Base-by-base conservation (phyloP, 2,329 filamentous ascomycete genomes). In the Amauroascus niger region DNA sequence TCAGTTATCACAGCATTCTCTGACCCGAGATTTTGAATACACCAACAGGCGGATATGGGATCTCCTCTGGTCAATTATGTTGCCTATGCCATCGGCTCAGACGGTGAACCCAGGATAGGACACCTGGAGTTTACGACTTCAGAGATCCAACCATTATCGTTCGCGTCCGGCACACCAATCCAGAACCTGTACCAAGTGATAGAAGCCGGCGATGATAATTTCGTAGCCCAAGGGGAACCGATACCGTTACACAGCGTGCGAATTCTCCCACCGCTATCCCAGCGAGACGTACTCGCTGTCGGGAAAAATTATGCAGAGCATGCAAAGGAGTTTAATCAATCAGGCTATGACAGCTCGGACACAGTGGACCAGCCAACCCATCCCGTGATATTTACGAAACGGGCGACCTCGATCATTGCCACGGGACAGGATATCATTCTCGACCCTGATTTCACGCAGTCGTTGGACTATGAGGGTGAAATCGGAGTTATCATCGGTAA, bases 271-370 rank as follows among this genome's bases (percentile, higher is more conserved):
- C 74, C 76, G 0, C 69, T 79, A 40, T 66, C 64, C 18, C 71
- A 70, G 6, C 69, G 77, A 24, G 77, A 80, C 61, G 65, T 80
- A n/a, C 69, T 80, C 1, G 72, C 76, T 45, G 75, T 81, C 1
- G 76, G 78, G 26, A 79, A 81, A 61, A 81, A 80, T 58, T 81
- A 81, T 58, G 66, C 68, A 30, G 77, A 78, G 39, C 78, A 81
- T 60, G 78, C 78, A 1, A 76, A 73, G 51, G 78, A 81, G 56
- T 81, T 81, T 65, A 78, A 80, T 59, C 69, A 64, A 9, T 77
- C 74, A 1, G 78, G 78, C 0, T 81, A 74, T 58, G 79, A 81
- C 61, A 39, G 71, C 53, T 77, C 71, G 4, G 78, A 81, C 58
- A 80, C 79, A 58, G 66, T 70, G 0, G 77, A 78, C 52, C 66